These are phyloP conservation scores for Actinomortierella wolfii DNA, from an alignment of 371 early-diverging fungal species.

Conservation along the genomic window DNA sequence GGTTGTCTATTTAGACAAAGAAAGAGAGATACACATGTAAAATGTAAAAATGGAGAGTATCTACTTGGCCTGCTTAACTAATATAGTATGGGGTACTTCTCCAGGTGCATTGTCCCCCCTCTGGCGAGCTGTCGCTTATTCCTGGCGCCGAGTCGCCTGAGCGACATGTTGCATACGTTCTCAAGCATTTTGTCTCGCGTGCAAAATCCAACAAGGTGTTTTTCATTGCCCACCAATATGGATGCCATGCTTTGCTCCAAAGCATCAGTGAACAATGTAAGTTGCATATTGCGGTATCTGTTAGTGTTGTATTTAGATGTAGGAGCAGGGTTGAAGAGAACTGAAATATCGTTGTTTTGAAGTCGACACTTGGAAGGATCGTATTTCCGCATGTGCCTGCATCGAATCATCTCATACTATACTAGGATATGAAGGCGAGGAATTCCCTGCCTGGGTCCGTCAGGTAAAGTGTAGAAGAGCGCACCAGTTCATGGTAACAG, in stretches of 20 bases:
- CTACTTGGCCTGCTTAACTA: too few relatives aligned
- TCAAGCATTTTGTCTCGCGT: conserved; percentile 16
- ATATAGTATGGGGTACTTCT: not conserved
- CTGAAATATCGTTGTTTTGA: not conserved
- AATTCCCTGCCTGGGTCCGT: too few relatives aligned
- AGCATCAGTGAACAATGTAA: conserved; percentile 26
- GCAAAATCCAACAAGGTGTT: conserved; percentile 14
- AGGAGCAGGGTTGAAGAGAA: not conserved
- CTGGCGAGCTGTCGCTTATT: not conserved
- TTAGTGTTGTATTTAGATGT: not conserved
- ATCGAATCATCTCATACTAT: too few relatives aligned
- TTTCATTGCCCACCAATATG: conserved; percentile 39
- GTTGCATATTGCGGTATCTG: not conserved
- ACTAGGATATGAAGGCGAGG: too few relatives aligned
- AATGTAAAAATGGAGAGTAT: too few relatives aligned
- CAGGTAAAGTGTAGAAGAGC: too few relatives aligned
- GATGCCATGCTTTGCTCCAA: conserved; percentile 19
- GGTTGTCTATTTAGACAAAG: too few relatives aligned
- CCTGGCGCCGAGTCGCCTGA: conserved; percentile 14
- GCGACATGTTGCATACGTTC: conserved; percentile 24
- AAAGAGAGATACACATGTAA: too few relatives aligned
- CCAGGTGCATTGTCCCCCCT: conserved; percentile 1
- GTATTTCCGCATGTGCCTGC: conserved; percentile 12
- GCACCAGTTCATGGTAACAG: too few relatives aligned
- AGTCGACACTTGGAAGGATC: conserved; percentile 33